These are phyloP conservation scores for Globisporangium acanthophoron DNA, from an alignment of 352 stramenopile genomes.

Conservation along the genomic window DNA sequence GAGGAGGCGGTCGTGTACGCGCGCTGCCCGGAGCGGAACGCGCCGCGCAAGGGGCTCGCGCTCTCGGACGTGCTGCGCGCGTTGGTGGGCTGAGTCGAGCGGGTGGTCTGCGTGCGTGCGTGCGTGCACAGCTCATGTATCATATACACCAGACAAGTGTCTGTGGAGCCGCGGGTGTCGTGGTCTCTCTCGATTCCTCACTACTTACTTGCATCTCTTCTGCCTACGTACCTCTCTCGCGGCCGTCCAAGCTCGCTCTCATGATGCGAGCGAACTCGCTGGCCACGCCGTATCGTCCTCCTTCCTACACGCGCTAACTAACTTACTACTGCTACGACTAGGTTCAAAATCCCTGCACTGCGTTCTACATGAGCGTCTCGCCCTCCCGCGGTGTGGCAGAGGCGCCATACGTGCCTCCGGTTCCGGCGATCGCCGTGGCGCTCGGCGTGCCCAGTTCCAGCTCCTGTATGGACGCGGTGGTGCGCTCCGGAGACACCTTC, in stretches of 20 bases:
- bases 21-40: constrained; percentile 9
- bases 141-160: background rate
- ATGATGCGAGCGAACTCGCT: background rate
- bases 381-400: constrained; percentile 5
- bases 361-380: constrained; percentile 2
- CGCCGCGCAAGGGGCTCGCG: constrained; percentile 1
- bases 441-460: constrained; percentile 24
- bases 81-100: constrained; percentile 2
- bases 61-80: constrained; percentile 1
- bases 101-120: background rate
- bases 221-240: background rate
- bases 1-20: constrained; percentile 18
- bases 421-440: constrained; percentile 4
- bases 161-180: background rate
- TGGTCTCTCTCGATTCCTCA: background rate
- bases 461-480: constrained; percentile 6
- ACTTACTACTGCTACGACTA: constrained; percentile 1
- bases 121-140: background rate
- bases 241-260: background rate
- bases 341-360: background rate
- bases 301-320: background rate
- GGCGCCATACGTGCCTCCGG: background rate
- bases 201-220: background rate
- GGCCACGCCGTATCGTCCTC: background rate
- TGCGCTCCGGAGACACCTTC: constrained; percentile 3